These are phyloP conservation scores for Globisporangium okanoganense DNA, from an alignment of 352 stramenopile species.

Conservation along the genomic window DNA sequence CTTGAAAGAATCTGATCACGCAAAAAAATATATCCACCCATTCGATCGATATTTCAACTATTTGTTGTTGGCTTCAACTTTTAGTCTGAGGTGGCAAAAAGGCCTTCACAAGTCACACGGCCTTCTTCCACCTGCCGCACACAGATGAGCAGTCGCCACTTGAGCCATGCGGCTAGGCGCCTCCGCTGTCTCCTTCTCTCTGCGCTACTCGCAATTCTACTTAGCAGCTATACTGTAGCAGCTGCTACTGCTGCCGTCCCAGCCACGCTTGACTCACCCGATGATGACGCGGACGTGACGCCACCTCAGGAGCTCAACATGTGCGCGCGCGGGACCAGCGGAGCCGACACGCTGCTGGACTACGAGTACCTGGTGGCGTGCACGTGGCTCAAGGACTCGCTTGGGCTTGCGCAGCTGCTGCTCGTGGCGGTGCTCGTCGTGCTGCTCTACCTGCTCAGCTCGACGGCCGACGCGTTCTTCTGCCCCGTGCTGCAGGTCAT, in stretches of 20 bases:
- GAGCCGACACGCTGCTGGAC: conserved; percentile 48
- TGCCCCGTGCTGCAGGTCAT: conserved; percentile 68
- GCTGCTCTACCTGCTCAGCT: conserved; percentile 76
- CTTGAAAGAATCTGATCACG: background rate
- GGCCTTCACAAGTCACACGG: background rate
- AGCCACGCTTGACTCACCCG: background rate
- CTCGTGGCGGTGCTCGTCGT: conserved; percentile 51
- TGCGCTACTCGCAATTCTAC: background rate
- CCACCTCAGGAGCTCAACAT: background rate
- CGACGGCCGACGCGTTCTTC: conserved; percentile 82
- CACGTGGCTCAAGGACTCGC: conserved; percentile 38
- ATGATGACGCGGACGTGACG: background rate
- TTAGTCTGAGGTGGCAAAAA: background rate
- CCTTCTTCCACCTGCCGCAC: background rate
- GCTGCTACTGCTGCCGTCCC: background rate
- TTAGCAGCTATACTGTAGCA: background rate
- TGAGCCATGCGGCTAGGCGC: background rate
- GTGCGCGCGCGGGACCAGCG: conserved; percentile 11
- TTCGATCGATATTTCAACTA: background rate
- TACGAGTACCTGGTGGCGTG: conserved; percentile 68
- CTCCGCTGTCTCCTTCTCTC: background rate
- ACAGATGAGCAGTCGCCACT: background rate
- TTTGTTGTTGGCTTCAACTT: background rate
- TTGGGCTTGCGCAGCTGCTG: conserved; percentile 26
- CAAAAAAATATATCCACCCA: background rate